Percentiles rank a stretch among this genome's conserved stretches.
These are phyloP conservation scores for Podospora tetraspora DNA, from an alignment of 495 filamentous ascomycete genomes.

Conservation along the genomic window DNA sequence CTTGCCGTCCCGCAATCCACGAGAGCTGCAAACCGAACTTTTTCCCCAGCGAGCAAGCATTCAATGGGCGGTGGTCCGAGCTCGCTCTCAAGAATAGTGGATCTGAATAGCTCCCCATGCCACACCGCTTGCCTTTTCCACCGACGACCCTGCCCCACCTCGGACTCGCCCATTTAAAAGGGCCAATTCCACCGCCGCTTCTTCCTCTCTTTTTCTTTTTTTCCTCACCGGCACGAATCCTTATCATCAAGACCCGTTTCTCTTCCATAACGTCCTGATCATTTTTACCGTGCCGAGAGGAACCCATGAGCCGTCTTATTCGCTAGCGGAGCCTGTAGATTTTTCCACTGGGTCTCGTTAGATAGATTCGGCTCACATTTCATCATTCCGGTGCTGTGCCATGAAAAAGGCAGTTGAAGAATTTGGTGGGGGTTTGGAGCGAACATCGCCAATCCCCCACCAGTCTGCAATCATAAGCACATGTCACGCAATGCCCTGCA, in stretches of 20 bases:
- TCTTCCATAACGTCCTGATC: conserved; percentile 43
- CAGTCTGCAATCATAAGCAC: background rate
- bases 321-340: conserved; percentile 47
- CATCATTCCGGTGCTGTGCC: background rate
- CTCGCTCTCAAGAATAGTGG: background rate
- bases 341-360: conserved; percentile 43
- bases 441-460: background rate
- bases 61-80: background rate
- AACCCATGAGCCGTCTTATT: conserved; percentile 41
- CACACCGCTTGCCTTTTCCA: conserved; percentile 15
- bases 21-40: background rate
- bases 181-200: background rate
- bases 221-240: conserved; percentile 42
- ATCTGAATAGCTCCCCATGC: background rate
- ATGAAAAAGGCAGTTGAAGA: background rate
- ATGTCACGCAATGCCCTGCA: background rate
- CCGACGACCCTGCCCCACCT: background rate
- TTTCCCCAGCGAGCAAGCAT: background rate
- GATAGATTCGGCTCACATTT: conserved; percentile 49
- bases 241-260: conserved; percentile 48
- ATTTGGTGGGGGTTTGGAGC: background rate
- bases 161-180: conserved; percentile 6
- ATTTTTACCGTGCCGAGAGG: conserved; percentile 48
- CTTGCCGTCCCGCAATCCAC: background rate
- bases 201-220: conserved; percentile 17